Base-by-base conservation (phyloP, 352 stramenopile genomes). In the Pythium biforme region DNA sequence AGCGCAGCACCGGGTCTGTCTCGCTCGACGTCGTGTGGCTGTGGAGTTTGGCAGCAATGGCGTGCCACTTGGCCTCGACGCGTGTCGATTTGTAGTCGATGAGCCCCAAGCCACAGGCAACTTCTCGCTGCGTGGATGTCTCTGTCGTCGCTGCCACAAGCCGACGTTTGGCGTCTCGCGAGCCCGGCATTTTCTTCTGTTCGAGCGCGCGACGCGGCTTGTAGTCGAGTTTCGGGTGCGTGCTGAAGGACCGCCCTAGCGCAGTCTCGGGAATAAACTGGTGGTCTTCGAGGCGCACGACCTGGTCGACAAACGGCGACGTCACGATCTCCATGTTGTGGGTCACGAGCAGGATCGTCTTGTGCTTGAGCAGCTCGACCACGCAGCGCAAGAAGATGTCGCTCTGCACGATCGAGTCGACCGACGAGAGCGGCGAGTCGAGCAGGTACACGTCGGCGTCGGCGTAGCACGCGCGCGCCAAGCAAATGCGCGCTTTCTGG, bases 401-500 rank as follows among this genome's bases (percentile, higher is more conserved):
- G 53, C 82, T 83, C n/a, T 84, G 91, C 29, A 98, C 93, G 68
- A 98, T 88, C 41, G 85, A 82, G 72, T 98, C 94, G 2, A 98
- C 93, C 12, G 91, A 91, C 37, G 75, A 75, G 1, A 98, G 68
- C 22, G 87, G 77, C 59, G 98, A 86, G 67, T 98, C 94, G 3
- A 98, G 70, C 6, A 98, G 48, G 67, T 91, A 94, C 22, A 79
- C 48, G 46, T 75, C 70, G 4, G 74, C 62, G 54, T 83, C 68
- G 1, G 69, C 66, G 62, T 88, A 88, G 40, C 73, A 79, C 20
- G 77, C 70, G 15, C 81, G 72, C n/a, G 81, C 81, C 0, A 90
- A 52, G 20, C 63, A 70, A 12, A 90, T 69, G 15, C 81, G 65
- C 20, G 76, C 74, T 68, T 97, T 96, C 69, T 98, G 92, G 8